These are phyloP conservation scores for Furcasterigmium sp. DNA, from an alignment of 2,329 filamentous ascomycete species.

Conservation along the genomic window DNA sequence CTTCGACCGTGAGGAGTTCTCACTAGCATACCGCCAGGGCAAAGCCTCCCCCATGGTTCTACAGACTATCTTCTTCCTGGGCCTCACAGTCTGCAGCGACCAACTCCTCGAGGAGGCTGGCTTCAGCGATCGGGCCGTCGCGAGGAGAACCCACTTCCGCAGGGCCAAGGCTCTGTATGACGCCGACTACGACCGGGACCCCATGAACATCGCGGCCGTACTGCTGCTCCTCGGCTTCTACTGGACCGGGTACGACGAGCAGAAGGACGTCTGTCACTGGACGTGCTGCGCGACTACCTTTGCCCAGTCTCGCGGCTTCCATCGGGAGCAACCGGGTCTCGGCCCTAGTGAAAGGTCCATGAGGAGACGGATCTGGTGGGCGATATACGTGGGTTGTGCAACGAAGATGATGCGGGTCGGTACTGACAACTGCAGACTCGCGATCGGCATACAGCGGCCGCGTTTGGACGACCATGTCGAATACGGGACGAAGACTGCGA, in stretches of 20 bases:
- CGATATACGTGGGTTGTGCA: conserved; percentile 3
- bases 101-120: conserved; percentile 2
- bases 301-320: conserved; percentile 6
- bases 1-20: too few relatives aligned
- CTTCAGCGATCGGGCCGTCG: conserved; percentile 2
- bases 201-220: conserved; percentile 1
- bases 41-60: too few relatives aligned
- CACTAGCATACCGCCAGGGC: too few relatives aligned
- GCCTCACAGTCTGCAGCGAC: conserved; percentile 2
- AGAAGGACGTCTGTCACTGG: conserved; percentile 9
- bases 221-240: conserved; percentile 7
- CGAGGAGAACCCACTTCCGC: conserved; percentile 5
- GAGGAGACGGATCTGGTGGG: conserved; percentile 5
- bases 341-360: neutral
- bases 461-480: conserved; percentile 26
- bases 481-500: conserved; percentile 32
- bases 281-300: conserved; percentile 6
- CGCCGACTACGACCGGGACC: conserved; percentile 6
- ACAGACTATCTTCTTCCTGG: too few relatives aligned
- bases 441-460: conserved; percentile 28
- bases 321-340: conserved; percentile 3
- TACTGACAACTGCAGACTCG: conserved; percentile 9
- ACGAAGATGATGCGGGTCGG: neutral
- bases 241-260: conserved; percentile 5
- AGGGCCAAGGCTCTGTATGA: conserved; percentile 8